Conservation (phyloP, 306 rosid species). For the Sphenostylis stenocarpa region DNA sequence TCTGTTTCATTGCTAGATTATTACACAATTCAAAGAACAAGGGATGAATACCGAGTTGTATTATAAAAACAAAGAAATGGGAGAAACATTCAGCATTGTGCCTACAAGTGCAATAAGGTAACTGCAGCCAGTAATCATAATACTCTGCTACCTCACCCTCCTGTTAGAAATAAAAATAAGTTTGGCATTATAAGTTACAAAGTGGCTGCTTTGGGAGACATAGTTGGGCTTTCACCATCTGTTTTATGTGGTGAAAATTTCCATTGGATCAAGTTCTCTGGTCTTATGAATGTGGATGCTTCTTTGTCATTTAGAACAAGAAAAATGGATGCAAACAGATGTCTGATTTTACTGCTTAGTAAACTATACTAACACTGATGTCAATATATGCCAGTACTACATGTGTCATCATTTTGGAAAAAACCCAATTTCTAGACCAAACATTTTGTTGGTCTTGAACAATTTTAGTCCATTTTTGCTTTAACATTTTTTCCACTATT, state of each 20-base stretch:
- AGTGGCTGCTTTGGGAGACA: constrained; percentile 4
- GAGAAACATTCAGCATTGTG: constrained; percentile 90
- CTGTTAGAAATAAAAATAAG: neutral
- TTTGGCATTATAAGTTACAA: neutral
- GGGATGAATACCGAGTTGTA: constrained; percentile 86
- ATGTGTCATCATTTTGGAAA: neutral
- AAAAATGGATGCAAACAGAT: too few relatives aligned
- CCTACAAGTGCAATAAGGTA: constrained; percentile 98
- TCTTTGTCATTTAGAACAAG: constrained; percentile 1
- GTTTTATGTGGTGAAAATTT: neutral
- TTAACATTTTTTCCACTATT: constrained; percentile 6
- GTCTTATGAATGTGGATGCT: neutral
- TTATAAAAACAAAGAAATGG: constrained; percentile 87
- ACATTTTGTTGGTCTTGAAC: neutral
- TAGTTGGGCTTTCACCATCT: constrained; percentile 20
- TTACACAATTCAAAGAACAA: constrained; percentile 84
- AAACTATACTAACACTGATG: neutral
- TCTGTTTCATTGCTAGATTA: constrained; percentile 51
- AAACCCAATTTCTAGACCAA: neutral
- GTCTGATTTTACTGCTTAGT: too few relatives aligned
- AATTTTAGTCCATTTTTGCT: neutral
- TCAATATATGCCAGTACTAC: neutral
- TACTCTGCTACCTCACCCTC: neutral
- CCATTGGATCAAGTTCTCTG: neutral
- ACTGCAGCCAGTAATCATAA: constrained; percentile 11